Evolutionary conservation across 108 stramenopile species (phyloP), one percentile per base, ranked within the genome.

Genomic region (Licmophora abbreviata): DNA sequence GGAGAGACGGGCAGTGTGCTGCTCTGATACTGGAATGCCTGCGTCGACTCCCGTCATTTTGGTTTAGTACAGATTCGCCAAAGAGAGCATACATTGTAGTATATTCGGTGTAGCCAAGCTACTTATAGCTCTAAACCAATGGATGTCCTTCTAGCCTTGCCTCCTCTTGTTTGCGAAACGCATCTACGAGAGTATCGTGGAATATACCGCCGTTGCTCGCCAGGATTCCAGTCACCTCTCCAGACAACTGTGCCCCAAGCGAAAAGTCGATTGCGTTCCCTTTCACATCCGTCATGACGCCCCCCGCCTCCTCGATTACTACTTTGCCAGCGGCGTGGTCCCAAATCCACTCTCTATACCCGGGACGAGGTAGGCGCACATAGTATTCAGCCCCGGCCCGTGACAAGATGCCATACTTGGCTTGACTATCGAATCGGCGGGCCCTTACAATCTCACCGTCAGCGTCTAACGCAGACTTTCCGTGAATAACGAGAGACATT

Each of bases 281-380:
- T 5, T 58, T 26, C 0, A 70, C 57, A 65, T 93, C 92, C 0
- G 81, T 88, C 55, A 91, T 64, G 24, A 15, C 35, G n/a, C 89
- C 89, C 10, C 89, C 89, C 11, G 80, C 85, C 59, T 83, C 92
- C 41, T 48, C 59, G 11, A 93, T 46, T 14, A 84, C 77, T 18
- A 83, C 44, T 7, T 52, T 46, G n/a, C 84, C 88, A 7, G 88
- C 63, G 1, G 83, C 86, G 4, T 83, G 83, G 52, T 93, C 92
- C 92, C 92, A 93, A 1, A 93, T 80, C 63, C 73, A 81, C 44
- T 93, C 92, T 20, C 59, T 33, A 46, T 93, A 87, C 0, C 80
- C 83, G 33, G 51, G 41, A 37, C 56, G 74, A 9, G 83, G 88
- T 21, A 85, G 50, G 14, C 88, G 78, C 1, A 73, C 46, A 40